Evolutionary conservation across 2,329 filamentous ascomycete genomes (phyloP).

Genomic region (Venturia nashicola): DNA sequence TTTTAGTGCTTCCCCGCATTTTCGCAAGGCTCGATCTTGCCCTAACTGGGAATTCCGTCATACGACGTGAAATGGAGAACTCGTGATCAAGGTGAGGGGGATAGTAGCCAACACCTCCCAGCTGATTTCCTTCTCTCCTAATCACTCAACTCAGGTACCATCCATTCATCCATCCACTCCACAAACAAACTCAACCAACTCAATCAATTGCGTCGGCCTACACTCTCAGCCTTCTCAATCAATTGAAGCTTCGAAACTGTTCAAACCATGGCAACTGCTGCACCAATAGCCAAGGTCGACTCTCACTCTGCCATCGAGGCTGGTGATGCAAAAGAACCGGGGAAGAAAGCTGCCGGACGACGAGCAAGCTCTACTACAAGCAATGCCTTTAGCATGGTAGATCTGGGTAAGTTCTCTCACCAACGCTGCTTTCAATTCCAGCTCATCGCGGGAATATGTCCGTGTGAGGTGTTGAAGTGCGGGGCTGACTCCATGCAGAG

Average conservation of each 20-base stretch:
- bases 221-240: not conserved
- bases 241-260: not conserved
- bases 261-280: slow-evolving; percentile 17
- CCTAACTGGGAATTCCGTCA: not conserved
- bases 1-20: not conserved
- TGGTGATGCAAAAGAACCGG: slow-evolving; percentile 41
- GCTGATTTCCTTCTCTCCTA: not conserved
- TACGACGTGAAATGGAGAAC: not conserved
- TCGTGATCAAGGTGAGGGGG: not conserved
- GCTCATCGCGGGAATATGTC: slow-evolving; percentile 4
- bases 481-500: slow-evolving; percentile 38
- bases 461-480: slow-evolving; percentile 7
- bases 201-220: not conserved
- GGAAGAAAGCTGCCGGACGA: slow-evolving; percentile 38
- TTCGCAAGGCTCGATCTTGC: not conserved
- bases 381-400: slow-evolving; percentile 71
- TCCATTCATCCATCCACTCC: not conserved
- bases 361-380: slow-evolving; percentile 61
- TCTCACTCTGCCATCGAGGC: slow-evolving; percentile 82
- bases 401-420: slow-evolving; percentile 54
- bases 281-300: slow-evolving; percentile 28
- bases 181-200: not conserved
- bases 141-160: not conserved
- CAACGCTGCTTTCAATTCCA: not conserved
- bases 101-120: not conserved